Evolutionary conservation across 2,329 filamentous ascomycete species (phyloP).

Genomic region (Paecilomyces formosus): DNA sequence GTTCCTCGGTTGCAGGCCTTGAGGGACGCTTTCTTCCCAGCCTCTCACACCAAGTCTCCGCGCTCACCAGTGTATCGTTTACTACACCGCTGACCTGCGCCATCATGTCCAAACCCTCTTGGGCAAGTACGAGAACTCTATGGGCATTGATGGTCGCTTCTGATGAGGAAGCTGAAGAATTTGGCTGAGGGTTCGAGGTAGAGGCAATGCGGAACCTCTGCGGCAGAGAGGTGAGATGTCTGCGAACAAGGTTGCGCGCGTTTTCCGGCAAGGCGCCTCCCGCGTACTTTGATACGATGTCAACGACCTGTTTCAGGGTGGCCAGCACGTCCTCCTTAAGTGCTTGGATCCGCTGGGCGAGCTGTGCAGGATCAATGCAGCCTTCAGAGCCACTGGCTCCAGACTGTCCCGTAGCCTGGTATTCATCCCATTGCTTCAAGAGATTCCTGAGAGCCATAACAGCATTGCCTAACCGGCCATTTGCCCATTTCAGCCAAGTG

Average conservation of each 20-base stretch:
- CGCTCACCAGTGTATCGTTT: conserved; percentile 80
- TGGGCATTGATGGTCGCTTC: conserved; percentile 56
- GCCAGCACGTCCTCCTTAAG: conserved; percentile 67
- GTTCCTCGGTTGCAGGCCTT: conserved; percentile 13
- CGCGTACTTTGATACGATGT: conserved; percentile 80
- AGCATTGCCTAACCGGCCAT: conserved; percentile 68
- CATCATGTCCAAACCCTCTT: conserved; percentile 92
- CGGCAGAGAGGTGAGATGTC: conserved; percentile 76
- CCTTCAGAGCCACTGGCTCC: conserved; percentile 13
- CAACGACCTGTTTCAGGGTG: conserved; percentile 72
- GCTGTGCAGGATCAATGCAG: conserved; percentile 39
- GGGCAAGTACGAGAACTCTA: conserved; percentile 74
- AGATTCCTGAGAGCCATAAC: conserved; percentile 67
- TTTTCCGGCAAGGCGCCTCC: conserved; percentile 90
- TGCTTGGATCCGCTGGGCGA: conserved; percentile 57
- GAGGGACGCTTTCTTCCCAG: conserved; percentile 50
- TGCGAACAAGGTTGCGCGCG: conserved; percentile 71
- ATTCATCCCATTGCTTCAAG: conserved; percentile 69
- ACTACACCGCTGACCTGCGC: conserved; percentile 80
- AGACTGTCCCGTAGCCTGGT: conserved; percentile 18
- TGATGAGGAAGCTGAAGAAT: conserved; percentile 24
- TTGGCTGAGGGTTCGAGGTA: conserved; percentile 34
- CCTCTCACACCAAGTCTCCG: conserved; percentile 83
- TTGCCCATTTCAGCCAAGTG: conserved; percentile 70
- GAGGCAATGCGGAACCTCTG: conserved; percentile 72